Base-by-base conservation (phyloP, 495 filamentous ascomycete genomes). In the Xanthoparmelia taractica region DNA sequence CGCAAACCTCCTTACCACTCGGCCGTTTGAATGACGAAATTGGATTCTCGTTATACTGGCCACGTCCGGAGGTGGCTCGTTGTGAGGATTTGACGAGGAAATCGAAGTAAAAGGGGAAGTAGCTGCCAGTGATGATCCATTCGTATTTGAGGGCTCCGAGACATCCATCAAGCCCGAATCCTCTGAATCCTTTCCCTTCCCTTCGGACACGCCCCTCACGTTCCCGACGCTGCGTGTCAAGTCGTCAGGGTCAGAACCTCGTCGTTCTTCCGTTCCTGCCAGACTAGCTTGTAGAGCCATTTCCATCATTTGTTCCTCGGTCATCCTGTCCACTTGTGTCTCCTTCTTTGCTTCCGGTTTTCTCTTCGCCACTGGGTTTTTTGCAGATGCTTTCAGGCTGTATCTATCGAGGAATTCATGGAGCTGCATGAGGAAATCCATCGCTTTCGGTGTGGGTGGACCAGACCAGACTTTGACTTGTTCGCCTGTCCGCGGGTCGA, bases 381-480 rank as follows among this genome's bases (percentile, higher is more conserved):
- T 93, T 66, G 87, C 91, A 66, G 92, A 85, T 29, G 83, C 84
- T 15, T 86, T 89, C 60, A 98, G 78, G 69, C 92, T 96, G 73
- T 97, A 98, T 4, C 94, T 84, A 69, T 96, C 95, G 4, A 98
- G 83, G 70, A 98, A 98, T 72, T 98, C 94, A 69, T 92, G 89
- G 3, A 98, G 80, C 65, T 96, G 87, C 73, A 89, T 90, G 58
- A 96, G 83, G 69, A 97, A 97, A 15, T 97, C 94, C 18, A 82
- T 69, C 4, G 91, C 73, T 47, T 82, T 83, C 13, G 92, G 84
- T 45, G 90, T 86, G 23, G 94, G 91, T 20, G 80, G 79, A 4
- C 92, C 91, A 8, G 89, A 91, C 92, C 92, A 97, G 2, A 93
- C 85, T 75, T 98, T 97, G 64, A 97, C 91, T 73, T 97, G 93